These are phyloP conservation scores for Geotrichum reessii DNA, from an alignment of 1,139 yeast species.

Conservation along the genomic window DNA sequence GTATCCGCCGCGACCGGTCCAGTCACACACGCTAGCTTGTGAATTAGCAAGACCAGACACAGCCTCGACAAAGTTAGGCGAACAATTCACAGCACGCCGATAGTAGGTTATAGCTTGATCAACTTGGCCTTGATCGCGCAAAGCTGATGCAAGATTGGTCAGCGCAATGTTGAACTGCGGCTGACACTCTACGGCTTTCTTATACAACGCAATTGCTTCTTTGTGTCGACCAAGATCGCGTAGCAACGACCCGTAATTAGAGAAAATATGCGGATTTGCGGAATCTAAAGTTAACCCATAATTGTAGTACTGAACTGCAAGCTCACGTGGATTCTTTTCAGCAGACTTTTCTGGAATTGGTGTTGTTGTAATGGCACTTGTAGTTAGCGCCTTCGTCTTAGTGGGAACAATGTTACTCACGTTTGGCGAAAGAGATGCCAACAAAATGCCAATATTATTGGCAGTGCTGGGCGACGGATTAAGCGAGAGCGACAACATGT, in stretches of 20 bases:
- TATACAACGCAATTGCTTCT: constrained; percentile 34
- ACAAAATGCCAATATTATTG: constrained; percentile 34
- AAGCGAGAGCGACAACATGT: constrained; percentile 32
- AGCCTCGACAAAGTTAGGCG: constrained; percentile 34
- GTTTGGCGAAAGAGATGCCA: constrained; percentile 25
- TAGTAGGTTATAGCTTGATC: constrained; percentile 33
- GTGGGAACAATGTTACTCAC: constrained; percentile 5
- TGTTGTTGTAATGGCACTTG: constrained; percentile 17
- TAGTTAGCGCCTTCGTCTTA: background rate
- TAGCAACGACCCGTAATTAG: constrained; percentile 34
- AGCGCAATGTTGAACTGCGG: constrained; percentile 34
- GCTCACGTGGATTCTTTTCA: constrained; percentile 3
- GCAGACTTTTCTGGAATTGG: constrained; percentile 18
- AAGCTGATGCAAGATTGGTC: constrained; percentile 34
- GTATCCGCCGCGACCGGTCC: constrained; percentile 34
- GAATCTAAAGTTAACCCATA: constrained; percentile 34
- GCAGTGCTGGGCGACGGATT: constrained; percentile 35
- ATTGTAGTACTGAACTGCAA: constrained; percentile 33
- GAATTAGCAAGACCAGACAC: constrained; percentile 34
- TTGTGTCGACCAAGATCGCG: constrained; percentile 32
- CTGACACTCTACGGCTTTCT: constrained; percentile 32
- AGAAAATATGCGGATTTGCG: constrained; percentile 35
- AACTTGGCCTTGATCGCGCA: constrained; percentile 35
- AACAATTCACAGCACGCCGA: constrained; percentile 30
- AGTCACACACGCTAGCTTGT: constrained; percentile 33